Evolutionary conservation across 176 grass and related monocot species (phyloP).

Genomic region (Alloteropsis semialata): DNA sequence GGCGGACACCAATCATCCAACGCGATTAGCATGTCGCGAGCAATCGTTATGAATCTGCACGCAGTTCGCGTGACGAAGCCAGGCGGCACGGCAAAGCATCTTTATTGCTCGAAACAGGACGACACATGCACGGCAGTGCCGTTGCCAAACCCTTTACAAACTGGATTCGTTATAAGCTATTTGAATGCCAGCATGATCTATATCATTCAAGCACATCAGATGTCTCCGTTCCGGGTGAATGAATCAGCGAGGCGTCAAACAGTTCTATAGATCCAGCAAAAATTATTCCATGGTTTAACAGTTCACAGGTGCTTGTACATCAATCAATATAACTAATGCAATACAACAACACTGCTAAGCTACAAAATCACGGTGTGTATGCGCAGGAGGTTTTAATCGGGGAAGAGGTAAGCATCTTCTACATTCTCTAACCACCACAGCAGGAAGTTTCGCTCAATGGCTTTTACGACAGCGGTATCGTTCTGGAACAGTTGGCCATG

Average conservation of each 20-base stretch:
- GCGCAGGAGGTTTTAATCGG: background rate
- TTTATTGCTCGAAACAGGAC: background rate
- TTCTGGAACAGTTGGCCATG: background rate
- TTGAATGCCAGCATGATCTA: background rate
- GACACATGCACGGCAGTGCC: background rate
- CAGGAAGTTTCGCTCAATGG: background rate
- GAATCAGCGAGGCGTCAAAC: background rate
- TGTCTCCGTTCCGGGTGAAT: background rate
- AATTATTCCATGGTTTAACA: background rate
- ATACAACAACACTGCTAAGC: conserved; percentile 20
- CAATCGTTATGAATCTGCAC: background rate
- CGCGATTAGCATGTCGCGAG: background rate
- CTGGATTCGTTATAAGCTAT: background rate
- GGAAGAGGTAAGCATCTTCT: background rate
- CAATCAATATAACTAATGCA: background rate
- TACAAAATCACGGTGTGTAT: conserved; percentile 28
- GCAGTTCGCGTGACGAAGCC: conserved; percentile 2
- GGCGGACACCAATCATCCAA: background rate
- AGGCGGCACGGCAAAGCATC: background rate
- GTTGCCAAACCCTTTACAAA: background rate
- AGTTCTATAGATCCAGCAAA: background rate
- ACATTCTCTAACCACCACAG: background rate
- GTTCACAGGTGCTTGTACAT: conserved; percentile 8
- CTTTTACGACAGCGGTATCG: background rate
- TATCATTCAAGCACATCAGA: background rate